Percentiles rank a stretch among this genome's conserved stretches.
Evolutionary conservation across 352 stramenopile genomes (phyloP).

Genomic region (Blastocystis sp.): DNA sequence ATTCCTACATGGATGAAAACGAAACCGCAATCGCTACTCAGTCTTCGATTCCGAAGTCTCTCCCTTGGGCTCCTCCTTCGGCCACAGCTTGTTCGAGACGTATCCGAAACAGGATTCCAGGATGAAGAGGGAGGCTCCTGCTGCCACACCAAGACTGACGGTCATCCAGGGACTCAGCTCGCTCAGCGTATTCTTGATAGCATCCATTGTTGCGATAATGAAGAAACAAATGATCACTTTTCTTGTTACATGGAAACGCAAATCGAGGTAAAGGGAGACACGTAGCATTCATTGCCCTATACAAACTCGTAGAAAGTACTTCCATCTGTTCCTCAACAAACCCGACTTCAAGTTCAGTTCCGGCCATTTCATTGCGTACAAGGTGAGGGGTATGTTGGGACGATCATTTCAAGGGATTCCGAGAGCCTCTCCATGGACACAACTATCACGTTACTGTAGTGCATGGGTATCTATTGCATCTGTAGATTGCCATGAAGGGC

Average conservation of each 20-base stretch:
- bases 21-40: neutral
- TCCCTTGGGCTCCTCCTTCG: neutral
- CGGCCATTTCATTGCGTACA: slow-evolving; percentile 51
- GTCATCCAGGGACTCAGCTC: neutral
- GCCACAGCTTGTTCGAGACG: neutral
- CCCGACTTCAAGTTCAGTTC: slow-evolving; percentile 52
- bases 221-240: slow-evolving; percentile 9
- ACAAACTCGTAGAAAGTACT: slow-evolving; percentile 5
- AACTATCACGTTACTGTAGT: slow-evolving; percentile 42
- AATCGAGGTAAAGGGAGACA: neutral
- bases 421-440: slow-evolving; percentile 51
- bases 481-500: slow-evolving; percentile 46
- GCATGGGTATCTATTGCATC: neutral
- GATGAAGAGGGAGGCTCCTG: neutral
- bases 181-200: slow-evolving; percentile 1
- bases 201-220: neutral
- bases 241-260: slow-evolving; percentile 14
- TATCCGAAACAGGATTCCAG: neutral
- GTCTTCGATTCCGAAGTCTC: neutral
- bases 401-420: slow-evolving; percentile 7
- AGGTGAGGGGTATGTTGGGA: neutral
- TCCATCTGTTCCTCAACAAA: slow-evolving; percentile 54
- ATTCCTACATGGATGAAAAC: neutral
- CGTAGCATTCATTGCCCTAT: neutral
- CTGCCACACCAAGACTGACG: neutral